phyloP scores from a whole-genome alignment of 1,284 basidiomycete species.

The Naganishia liquefaciens region DNA sequence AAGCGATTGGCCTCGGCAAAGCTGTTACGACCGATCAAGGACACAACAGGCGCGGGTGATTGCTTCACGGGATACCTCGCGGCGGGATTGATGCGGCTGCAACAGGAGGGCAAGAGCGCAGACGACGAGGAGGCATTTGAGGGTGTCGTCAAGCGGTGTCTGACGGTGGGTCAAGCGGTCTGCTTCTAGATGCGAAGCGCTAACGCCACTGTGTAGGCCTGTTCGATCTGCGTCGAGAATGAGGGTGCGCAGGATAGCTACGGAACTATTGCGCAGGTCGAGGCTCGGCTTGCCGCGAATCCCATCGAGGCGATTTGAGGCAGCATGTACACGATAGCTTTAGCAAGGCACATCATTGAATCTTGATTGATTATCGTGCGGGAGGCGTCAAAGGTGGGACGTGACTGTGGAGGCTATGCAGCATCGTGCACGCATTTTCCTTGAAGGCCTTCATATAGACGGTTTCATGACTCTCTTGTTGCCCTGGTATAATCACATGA shows the following conservation, averaged over 20 bases:
- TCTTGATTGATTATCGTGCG: not conserved
- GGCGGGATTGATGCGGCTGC: slow-evolving; percentile 47
- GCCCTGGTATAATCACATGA: too few relatives aligned
- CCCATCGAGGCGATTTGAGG: not conserved
- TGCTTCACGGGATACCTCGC: slow-evolving; percentile 54
- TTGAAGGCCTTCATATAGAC: too few relatives aligned
- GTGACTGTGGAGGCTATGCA: too few relatives aligned
- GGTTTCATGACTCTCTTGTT: too few relatives aligned
- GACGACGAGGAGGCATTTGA: slow-evolving; percentile 35
- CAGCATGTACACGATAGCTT: not conserved
- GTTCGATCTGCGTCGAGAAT: slow-evolving; percentile 50
- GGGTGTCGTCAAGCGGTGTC: slow-evolving; percentile 42
- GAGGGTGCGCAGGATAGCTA: slow-evolving; percentile 48
- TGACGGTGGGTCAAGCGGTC: slow-evolving; percentile 39
- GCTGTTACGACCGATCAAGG: slow-evolving; percentile 42
- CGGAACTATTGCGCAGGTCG: slow-evolving; percentile 24
- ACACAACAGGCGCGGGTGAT: slow-evolving; percentile 55
- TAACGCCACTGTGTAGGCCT: slow-evolving; percentile 39
- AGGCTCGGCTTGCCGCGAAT: slow-evolving; percentile 17
- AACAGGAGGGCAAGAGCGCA: slow-evolving; percentile 5
- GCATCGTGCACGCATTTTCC: too few relatives aligned
- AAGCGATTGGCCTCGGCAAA: slow-evolving; percentile 44
- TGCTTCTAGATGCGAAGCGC: not conserved
- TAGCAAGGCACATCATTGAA: not conserved
- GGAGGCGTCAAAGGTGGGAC: too few relatives aligned